phyloP scores from a whole-genome alignment of 805 yeast species.

The Cyberlindnera mrakii region DNA sequence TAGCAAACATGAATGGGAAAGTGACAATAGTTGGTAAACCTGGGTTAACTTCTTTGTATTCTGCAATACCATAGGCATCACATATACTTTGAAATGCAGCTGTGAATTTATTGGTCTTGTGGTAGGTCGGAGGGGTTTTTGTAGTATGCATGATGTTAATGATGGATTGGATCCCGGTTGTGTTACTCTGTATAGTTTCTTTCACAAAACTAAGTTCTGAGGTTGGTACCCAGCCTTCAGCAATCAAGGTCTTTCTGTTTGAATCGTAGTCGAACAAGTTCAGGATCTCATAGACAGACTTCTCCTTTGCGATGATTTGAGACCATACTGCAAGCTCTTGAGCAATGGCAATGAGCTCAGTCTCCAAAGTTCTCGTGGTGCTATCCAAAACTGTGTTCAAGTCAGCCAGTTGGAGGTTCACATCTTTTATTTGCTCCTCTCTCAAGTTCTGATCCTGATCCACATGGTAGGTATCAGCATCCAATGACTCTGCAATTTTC shows the following conservation, averaged over 20 bases:
- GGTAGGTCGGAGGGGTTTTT: slow-evolving; percentile 89
- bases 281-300: slow-evolving; percentile 74
- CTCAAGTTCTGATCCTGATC: slow-evolving; percentile 44
- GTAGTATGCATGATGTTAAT: slow-evolving; percentile 59
- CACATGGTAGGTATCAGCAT: slow-evolving; percentile 70
- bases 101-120: slow-evolving; percentile 88
- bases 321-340: slow-evolving; percentile 73
- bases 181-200: slow-evolving; percentile 63
- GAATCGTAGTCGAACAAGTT: slow-evolving; percentile 73
- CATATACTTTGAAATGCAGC: slow-evolving; percentile 88
- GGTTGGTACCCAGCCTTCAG: slow-evolving; percentile 96
- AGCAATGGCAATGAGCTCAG: slow-evolving; percentile 77
- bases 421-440: slow-evolving; percentile 59
- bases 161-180: slow-evolving; percentile 52
- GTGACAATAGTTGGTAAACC: slow-evolving; percentile 93
- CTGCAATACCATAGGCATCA: slow-evolving; percentile 92
- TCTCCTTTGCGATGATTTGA: slow-evolving; percentile 64
- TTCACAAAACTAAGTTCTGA: slow-evolving; percentile 56
- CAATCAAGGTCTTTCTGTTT: slow-evolving; percentile 75
- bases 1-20: slow-evolving; percentile 97
- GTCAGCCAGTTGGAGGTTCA: slow-evolving; percentile 52
- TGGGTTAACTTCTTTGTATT: slow-evolving; percentile 92
- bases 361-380: slow-evolving; percentile 61
- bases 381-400: slow-evolving; percentile 55
- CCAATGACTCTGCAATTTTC: slow-evolving; percentile 85